phyloP scores from a whole-genome alignment of 768 basidiomycete genomes.

The Paxillus ammoniavirescens region DNA sequence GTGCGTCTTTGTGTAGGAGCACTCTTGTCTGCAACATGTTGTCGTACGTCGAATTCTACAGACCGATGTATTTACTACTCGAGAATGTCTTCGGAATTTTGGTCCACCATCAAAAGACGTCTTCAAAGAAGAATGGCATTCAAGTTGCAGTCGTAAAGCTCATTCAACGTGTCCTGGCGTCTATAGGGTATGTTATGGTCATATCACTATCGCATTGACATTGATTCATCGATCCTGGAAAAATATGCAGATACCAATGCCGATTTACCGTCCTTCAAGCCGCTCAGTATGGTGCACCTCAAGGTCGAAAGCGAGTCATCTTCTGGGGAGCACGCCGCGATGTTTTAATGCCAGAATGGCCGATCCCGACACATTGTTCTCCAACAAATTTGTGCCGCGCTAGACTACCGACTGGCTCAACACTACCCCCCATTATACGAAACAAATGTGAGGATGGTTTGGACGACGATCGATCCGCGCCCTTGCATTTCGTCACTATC shows the following conservation, averaged over 20 bases:
- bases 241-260: slow-evolving; percentile 52
- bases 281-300: slow-evolving; percentile 70
- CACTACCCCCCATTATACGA: slow-evolving; percentile 43
- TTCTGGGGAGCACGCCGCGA: slow-evolving; percentile 66
- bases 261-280: slow-evolving; percentile 66
- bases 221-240: neutral
- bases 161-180: slow-evolving; percentile 54
- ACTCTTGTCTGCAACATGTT: slow-evolving; percentile 70
- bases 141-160: slow-evolving; percentile 65
- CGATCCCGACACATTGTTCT: slow-evolving; percentile 60
- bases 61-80: slow-evolving; percentile 61
- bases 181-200: slow-evolving; percentile 55
- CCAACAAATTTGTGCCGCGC: slow-evolving; percentile 31
- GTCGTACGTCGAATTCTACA: slow-evolving; percentile 63
- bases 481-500: slow-evolving; percentile 56
- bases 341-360: slow-evolving; percentile 56
- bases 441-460: slow-evolving; percentile 32
- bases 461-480: slow-evolving; percentile 49
- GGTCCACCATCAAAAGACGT: slow-evolving; percentile 46
- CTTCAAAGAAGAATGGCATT: slow-evolving; percentile 36
- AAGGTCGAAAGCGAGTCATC: slow-evolving; percentile 64
- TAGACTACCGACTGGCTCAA: slow-evolving; percentile 44
- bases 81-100: slow-evolving; percentile 74
- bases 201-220: neutral
- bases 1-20: slow-evolving; percentile 37